Percentiles rank a stretch among this genome's conserved stretches.
These are phyloP conservation scores for Gossypium thurberi DNA, from an alignment of 345 rosid genomes.

Conservation along the genomic window DNA sequence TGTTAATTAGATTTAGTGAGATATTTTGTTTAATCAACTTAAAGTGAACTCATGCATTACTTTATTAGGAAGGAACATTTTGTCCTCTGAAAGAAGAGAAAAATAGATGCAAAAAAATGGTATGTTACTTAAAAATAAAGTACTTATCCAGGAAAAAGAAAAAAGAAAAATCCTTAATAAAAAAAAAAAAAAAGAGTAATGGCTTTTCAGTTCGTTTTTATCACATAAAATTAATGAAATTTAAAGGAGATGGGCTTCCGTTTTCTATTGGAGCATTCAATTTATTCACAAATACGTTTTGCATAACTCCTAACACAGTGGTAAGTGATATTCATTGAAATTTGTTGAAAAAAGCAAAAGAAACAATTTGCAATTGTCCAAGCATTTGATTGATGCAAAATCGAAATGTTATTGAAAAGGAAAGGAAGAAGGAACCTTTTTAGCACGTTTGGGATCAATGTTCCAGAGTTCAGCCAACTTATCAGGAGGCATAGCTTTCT, in stretches of 20 bases:
- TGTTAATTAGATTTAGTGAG: no score
- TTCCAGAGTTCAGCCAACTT: slow-evolving; percentile 68
- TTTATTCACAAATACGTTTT: background rate
- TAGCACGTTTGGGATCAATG: slow-evolving; percentile 67
- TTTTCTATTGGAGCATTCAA: background rate
- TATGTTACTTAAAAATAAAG: no score
- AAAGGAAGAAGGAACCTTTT: slow-evolving; percentile 33
- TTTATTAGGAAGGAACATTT: no score
- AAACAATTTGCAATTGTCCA: background rate
- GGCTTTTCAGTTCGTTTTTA: background rate
- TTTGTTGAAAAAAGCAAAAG: background rate
- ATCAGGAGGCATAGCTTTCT: slow-evolving; percentile 73
- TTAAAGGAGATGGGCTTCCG: background rate
- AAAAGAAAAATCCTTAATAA: background rate
- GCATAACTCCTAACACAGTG: background rate
- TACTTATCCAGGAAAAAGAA: background rate
- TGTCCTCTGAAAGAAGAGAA: no score
- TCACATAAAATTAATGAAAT: background rate
- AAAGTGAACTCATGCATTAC: background rate
- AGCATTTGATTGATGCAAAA: background rate
- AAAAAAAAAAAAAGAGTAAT: background rate
- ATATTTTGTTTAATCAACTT: background rate
- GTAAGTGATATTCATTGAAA: background rate
- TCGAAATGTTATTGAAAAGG: background rate
- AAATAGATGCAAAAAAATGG: no score